Base-by-base conservation (phyloP, 1,139 yeast species). In the Schizosaccharomyces versatilis region DNA sequence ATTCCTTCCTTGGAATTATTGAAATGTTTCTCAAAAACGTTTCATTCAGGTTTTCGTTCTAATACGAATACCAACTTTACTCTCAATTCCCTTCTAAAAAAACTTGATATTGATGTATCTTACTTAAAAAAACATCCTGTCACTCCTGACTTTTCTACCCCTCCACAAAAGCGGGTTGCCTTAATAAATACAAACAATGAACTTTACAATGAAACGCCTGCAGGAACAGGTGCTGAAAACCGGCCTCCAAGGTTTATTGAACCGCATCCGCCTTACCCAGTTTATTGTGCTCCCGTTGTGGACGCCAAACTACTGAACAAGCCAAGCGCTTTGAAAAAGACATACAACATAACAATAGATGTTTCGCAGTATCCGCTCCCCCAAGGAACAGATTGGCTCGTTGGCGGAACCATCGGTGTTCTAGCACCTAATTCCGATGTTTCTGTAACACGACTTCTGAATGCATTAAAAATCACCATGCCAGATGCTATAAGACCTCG, bases 381-480 rank as follows among this genome's bases (percentile, higher is more conserved):
- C 41, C 55, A 60, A 5, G 63, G 61, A 36, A 60, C 60, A 32
- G 61, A 60, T 38, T 62, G 63, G 57, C 60, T 58, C 40, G 62
- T 62, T 15, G 65, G 64, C 36, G 65, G 64, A 10, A 61, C 64
- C n/a, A 58, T 62, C 36, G 64, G 65, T 9, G 55, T 62, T 9
- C 60, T 62, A 48, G 61, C 64, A 1, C 63, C 62, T 10, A 62
- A 62, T 51, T 60, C 59, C 14, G 52, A 54, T 19, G 54, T 15
- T 6, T 41, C 55, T 7, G 62, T 62, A 17, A 55, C 56, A 17
- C 64, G 60, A 47, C 53, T 62, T 9, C 54, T 62, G 9, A 49
- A 47, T 10, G 55, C 58, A 6, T 56, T 61, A 19, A 56, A 53
- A 10, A 38, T 59, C 7, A 38, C 60, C 6, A 39, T 36, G 7